A percentile compares a stretch with the other conserved stretches of the same genome.
Evolutionary conservation across 1,284 basidiomycete genomes (phyloP).

Genomic region (Sutorius eximius): DNA sequence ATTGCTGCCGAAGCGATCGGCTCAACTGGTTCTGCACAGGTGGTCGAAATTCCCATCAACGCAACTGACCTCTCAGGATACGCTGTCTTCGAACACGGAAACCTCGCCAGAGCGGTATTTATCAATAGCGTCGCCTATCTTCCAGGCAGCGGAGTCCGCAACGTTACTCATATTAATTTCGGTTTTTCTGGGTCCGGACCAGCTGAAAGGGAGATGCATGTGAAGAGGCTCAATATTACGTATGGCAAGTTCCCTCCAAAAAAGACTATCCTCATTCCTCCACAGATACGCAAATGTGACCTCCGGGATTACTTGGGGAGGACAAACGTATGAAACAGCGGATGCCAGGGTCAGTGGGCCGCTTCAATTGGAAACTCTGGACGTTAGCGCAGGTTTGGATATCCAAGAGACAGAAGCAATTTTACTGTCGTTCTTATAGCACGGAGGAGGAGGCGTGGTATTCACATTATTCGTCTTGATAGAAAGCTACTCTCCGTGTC

Average conservation of each 20-base stretch:
- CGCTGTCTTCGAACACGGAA: constrained; percentile 53
- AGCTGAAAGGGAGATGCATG: constrained; percentile 29
- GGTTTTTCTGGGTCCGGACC: constrained; percentile 30
- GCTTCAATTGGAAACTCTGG: constrained; percentile 36
- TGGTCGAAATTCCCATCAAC: constrained; percentile 53
- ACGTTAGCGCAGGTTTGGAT: constrained; percentile 47
- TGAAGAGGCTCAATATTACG: constrained; percentile 50
- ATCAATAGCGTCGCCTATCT: constrained; percentile 59
- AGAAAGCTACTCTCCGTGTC: not conserved
- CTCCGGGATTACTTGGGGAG: constrained; percentile 59
- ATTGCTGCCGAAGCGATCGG: constrained; percentile 47
- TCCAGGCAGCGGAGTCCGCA: constrained; percentile 37
- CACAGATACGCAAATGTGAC: constrained; percentile 57
- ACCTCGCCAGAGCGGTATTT: constrained; percentile 51
- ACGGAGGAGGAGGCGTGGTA: not conserved
- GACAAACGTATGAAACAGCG: constrained; percentile 61
- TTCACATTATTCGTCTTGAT: not conserved
- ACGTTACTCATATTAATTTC: constrained; percentile 46
- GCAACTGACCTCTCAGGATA: constrained; percentile 59
- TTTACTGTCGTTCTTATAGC: constrained; percentile 38
- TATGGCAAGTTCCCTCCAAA: constrained; percentile 25
- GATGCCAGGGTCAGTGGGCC: constrained; percentile 48
- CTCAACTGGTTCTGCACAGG: constrained; percentile 37
- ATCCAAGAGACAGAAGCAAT: constrained; percentile 58
- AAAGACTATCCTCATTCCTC: constrained; percentile 1